These are phyloP conservation scores for Maudiozyma pseudohumilis DNA, from an alignment of 805 yeast genomes.

Conservation along the genomic window DNA sequence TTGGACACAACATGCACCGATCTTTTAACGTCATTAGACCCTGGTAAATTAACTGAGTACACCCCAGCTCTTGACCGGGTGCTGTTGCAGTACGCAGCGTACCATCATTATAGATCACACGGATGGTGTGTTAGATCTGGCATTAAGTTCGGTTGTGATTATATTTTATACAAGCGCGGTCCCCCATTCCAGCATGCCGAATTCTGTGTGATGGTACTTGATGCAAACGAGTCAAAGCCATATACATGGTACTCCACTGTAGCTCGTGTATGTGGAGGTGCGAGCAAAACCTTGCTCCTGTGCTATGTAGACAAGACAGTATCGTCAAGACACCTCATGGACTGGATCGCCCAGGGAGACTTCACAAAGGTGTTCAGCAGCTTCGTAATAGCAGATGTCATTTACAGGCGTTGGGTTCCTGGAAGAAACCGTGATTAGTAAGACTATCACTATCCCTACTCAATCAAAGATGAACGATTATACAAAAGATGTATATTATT, in stretches of 20 bases:
- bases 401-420: slow-evolving; percentile 79
- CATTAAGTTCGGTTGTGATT: slow-evolving; percentile 85
- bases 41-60: no score
- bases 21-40: slow-evolving; percentile 1
- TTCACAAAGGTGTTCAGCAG: slow-evolving; percentile 28
- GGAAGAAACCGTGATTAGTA: slow-evolving; percentile 65
- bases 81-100: slow-evolving; percentile 54
- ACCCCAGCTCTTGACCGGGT: slow-evolving; percentile 31
- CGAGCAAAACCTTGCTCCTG: slow-evolving; percentile 65
- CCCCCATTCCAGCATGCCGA: slow-evolving; percentile 96
- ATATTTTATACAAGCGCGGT: slow-evolving; percentile 73
- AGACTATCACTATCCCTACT: neutral
- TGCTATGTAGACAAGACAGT: slow-evolving; percentile 53
- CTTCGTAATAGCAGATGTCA: slow-evolving; percentile 50
- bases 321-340: slow-evolving; percentile 24
- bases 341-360: slow-evolving; percentile 12
- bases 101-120: slow-evolving; percentile 75
- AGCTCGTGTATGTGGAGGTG: slow-evolving; percentile 79
- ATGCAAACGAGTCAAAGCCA: slow-evolving; percentile 21
- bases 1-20: slow-evolving; percentile 28
- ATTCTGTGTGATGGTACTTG: slow-evolving; percentile 45
- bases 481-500: neutral
- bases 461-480: no score
- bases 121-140: slow-evolving; percentile 97
- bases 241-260: slow-evolving; percentile 60